These are phyloP conservation scores for Incumbomyces delicatus DNA, from an alignment of 2,329 filamentous ascomycete genomes.

Conservation along the genomic window DNA sequence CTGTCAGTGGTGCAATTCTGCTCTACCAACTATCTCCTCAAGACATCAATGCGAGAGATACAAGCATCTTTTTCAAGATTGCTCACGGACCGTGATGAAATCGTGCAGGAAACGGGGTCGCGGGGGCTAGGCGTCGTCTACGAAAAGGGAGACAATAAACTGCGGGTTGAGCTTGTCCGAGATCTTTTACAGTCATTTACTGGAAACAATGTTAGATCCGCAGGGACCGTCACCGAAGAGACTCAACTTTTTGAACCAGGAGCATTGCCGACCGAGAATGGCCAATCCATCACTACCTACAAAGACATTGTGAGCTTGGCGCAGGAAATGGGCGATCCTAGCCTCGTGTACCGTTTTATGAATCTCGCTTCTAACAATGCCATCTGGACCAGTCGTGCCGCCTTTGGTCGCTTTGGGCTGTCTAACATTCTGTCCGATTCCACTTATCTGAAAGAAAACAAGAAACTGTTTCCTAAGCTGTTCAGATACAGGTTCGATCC, in stretches of 20 bases:
- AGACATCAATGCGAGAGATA: conserved; percentile 63
- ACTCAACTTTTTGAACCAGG: conserved; percentile 92
- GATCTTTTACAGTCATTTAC: conserved; percentile 87
- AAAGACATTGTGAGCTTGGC: conserved; percentile 93
- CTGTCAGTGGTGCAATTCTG: conserved; percentile 86
- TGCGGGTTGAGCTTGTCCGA: conserved; percentile 74
- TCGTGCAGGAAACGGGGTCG: conserved; percentile 92
- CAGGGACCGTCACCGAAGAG: conserved; percentile 72
- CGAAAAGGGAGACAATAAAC: conserved; percentile 71
- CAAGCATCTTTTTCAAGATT: conserved; percentile 83
- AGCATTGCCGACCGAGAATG: conserved; percentile 79
- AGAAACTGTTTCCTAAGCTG: conserved; percentile 89
- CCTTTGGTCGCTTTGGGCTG: conserved; percentile 87
- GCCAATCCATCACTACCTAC: conserved; percentile 84
- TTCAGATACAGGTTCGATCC: conserved; percentile 93
- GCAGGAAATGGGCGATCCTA: conserved; percentile 93
- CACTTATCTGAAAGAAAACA: conserved; percentile 64
- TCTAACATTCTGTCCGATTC: conserved; percentile 87
- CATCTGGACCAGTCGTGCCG: conserved; percentile 93
- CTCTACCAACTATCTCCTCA: conserved; percentile 59
- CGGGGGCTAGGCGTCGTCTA: conserved; percentile 87
- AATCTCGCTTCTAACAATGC: conserved; percentile 89
- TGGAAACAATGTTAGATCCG: conserved; percentile 58
- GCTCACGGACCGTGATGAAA: conserved; percentile 77
- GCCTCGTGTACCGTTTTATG: conserved; percentile 98